Evolutionary conservation across 164 flowering plant genomes (phyloP), one percentile per base, ranked within the genome.

Genomic region (Protea cynaroides): DNA sequence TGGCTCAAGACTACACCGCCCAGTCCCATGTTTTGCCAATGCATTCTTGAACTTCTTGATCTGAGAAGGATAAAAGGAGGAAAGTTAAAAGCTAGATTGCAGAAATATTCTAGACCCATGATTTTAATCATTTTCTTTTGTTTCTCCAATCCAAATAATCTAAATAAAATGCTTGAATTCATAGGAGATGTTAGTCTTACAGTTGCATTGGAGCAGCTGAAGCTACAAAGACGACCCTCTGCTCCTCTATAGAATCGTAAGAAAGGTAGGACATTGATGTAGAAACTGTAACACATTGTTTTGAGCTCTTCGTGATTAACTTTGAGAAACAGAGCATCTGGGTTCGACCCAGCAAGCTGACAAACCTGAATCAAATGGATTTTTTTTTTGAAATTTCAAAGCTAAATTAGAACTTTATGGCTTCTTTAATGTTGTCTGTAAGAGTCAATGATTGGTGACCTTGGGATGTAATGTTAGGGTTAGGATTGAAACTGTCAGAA

Each of bases 401-500:
- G 52, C 52, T 61, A 52, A 6, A 50, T 23, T 21, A 40, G 50
- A 9, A 8, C 46, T 40, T 40, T 9, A 12, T 1, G 46, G 46
- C 14, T 8, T 40, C 46, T 40, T 5, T 29, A 29, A 2, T 29
- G 34, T 29, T 2, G 4, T 78, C n/a, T n/a, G n/a, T n/a, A n/a
- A n/a, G n/a, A n/a, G n/a, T n/a, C n/a, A n/a, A n/a, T n/a, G n/a
- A n/a, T n/a, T n/a, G n/a, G n/a, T n/a, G n/a, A 92, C 96, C 93
- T 92, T 92, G 18, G 96, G 98, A 75, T 90, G 96, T 22, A 92
- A 83, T n/a, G n/a, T n/a, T n/a, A n/a, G n/a, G n/a, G n/a, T n/a
- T n/a, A n/a, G n/a, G n/a, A n/a, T n/a, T n/a, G n/a, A n/a, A n/a
- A n/a, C n/a, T n/a, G n/a, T n/a, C n/a, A n/a, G n/a, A n/a, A n/a